Evolutionary conservation across 306 rosid species (phyloP), one percentile per base, ranked within the genome.

Genomic region (Hippophae tibetana): DNA sequence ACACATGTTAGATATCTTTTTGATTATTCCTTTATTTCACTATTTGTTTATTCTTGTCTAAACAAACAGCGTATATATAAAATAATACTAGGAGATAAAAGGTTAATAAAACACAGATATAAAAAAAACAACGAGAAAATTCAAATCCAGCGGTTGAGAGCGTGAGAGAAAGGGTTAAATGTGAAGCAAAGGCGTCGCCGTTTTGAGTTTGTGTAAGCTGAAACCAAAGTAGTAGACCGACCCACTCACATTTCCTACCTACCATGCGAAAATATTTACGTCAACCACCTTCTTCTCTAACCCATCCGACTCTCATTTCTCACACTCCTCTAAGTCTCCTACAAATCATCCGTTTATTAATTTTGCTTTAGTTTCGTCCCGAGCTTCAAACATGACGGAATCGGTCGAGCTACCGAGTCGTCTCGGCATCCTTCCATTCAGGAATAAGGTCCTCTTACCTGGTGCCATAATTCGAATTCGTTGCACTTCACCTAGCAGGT

Each of bases 401-500:
- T 79, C 86, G 65, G 81, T 92, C 40, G 98, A 87, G 83, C 81
- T 92, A 13, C 98, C 98, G 42, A 69, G 84, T 81, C 95, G 98
- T 2, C 79, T 92, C 73, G 98, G 96, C 7, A 92, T 92, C 62
- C 98, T 92, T 66, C 98, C 98, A 7, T 92, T 92, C 81, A 78
- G 87, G 63, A 92, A 92, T 84, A 92, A 92, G 85, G 98, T 92
- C 42, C 98, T 87, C 54, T 61, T 92, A 42, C 98, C 96, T 7
- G 98, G 98, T 42, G 98, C 98, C 53, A 92, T 92, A 55, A 92
- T 92, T 42, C 82, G 98, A 65, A 92, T 92, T 75, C 96, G 95
- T 13, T 92, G 98, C 83, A 92, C 98, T 78, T 87, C 98, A 0
- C 84, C 98, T 3, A 87, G 83, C 82, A 92, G 98, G 98, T 90